Evolutionary conservation across 768 basidiomycete genomes (phyloP), one percentile per base, ranked within the genome.

Genomic region (Termitomyces sp.): DNA sequence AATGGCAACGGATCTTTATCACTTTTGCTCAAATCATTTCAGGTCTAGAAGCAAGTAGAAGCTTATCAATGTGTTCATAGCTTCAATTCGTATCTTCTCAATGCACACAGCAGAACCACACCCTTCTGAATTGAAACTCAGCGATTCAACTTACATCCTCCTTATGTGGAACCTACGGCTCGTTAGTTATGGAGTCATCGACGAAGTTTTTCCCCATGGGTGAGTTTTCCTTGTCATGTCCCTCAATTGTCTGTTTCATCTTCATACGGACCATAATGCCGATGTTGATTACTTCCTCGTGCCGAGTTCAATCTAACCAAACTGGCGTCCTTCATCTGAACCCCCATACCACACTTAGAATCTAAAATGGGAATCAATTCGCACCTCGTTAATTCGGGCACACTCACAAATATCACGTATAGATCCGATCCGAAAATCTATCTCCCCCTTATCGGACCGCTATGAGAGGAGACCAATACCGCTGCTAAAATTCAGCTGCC

Each of bases 221-320:
- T 35, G 32, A 22, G 9, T 41, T 28, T 38, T 60, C 14, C 47
- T 33, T 22, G 30, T 26, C 33, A 52, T 43, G 24, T 26, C 50
- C 33, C 7, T 30, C 13, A 46, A 22, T 24, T 7, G 4, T 38
- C n/a, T 38, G 7, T 22, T 24, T 7, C 1, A n/a, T 51, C 40
- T 18, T 52, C 16, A 26, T 40, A 26, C 38, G 36, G 36, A 2
- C 22, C 40, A 41, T n/a, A 41, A 41, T 41, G 40, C 40, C 40
- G 40, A 20, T n/a, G n/a, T 41, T 26, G 2, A 40, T 48, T 10
- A 18, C n/a, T 30, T 24, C 43, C 43, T 13, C 22, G 22, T 24
- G 43, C 11, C 43, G 22, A 44, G 43, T 44, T 50, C 47, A 48
- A 55, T 57, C 56, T 58, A 58, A 55, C 49, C 40, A 55, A 52